A percentile compares a stretch with the other conserved stretches of the same genome.
Evolutionary conservation across 2,329 filamentous ascomycete species (phyloP).

Genomic region (Colletotrichum sp.): DNA sequence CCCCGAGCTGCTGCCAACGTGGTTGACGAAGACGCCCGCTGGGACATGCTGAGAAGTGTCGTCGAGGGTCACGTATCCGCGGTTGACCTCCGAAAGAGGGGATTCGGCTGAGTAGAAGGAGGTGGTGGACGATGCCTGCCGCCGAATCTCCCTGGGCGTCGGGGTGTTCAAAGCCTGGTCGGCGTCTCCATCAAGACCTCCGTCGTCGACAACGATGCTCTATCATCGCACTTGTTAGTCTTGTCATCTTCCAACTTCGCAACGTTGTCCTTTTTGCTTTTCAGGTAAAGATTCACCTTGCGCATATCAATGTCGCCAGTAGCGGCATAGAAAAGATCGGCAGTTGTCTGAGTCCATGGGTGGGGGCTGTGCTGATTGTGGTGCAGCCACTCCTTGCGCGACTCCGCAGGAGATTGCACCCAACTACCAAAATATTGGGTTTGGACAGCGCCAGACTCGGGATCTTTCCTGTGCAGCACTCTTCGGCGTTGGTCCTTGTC

Average conservation of each 20-base stretch:
- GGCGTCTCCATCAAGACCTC: constrained; percentile 13
- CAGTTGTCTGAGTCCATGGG: constrained; percentile 1
- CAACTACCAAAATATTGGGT: not conserved
- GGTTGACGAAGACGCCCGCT: not conserved
- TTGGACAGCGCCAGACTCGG: constrained; percentile 5
- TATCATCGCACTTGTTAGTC: not conserved
- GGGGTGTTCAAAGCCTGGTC: constrained; percentile 25
- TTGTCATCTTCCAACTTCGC: not conserved
- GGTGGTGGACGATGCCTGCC: not conserved
- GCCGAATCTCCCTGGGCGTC: not conserved
- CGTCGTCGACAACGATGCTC: constrained; percentile 15
- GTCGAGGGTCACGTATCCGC: not conserved
- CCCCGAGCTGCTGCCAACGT: not conserved
- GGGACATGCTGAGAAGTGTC: not conserved
- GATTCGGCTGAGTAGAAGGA: not conserved
- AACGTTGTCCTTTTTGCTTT: not conserved
- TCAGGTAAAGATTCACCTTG: constrained; percentile 29
- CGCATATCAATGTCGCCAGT: constrained; percentile 24
- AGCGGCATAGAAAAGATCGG: constrained; percentile 25
- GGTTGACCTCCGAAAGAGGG: not conserved
- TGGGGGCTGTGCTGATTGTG: constrained; percentile 16
- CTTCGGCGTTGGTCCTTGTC: not conserved
- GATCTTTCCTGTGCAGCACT: constrained; percentile 2
- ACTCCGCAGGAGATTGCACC: not conserved
- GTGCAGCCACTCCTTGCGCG: constrained; percentile 13